Evolutionary conservation across 768 basidiomycete genomes (phyloP).

Genomic region (Omphalotus guepiniiformis): DNA sequence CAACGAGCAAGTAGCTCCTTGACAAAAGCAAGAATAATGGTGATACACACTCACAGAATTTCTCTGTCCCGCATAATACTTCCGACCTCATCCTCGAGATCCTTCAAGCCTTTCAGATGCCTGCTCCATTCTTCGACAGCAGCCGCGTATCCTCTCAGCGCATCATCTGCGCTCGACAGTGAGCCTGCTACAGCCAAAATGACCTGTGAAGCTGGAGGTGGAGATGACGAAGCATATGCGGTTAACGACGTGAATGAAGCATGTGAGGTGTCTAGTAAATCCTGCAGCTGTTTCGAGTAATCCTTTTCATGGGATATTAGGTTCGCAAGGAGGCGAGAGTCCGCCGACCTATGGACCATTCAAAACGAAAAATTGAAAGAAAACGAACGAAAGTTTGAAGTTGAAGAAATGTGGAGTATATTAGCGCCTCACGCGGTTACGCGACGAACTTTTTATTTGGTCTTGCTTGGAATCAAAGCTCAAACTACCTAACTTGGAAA

Average conservation of each 20-base stretch:
- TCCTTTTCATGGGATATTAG: constrained; percentile 70
- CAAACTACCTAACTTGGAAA: no score
- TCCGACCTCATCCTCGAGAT: constrained; percentile 68
- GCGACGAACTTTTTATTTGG: no score
- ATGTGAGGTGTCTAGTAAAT: constrained; percentile 55
- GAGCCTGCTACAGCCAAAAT: constrained; percentile 55
- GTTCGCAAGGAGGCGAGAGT: constrained; percentile 67
- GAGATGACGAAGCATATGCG: constrained; percentile 68
- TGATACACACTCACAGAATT: constrained; percentile 60
- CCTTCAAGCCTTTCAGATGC: constrained; percentile 54
- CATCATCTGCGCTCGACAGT: constrained; percentile 64
- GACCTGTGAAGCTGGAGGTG: constrained; percentile 48
- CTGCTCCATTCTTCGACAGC: constrained; percentile 66
- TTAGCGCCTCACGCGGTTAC: no score
- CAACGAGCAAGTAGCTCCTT: no score
- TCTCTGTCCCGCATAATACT: constrained; percentile 72
- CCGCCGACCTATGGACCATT: constrained; percentile 75
- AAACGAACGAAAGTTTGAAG: no score
- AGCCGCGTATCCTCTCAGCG: constrained; percentile 53
- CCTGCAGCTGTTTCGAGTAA: constrained; percentile 55
- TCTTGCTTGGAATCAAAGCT: no score
- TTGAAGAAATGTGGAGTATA: no score
- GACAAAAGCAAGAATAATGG: neutral
- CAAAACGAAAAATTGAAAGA: no score
- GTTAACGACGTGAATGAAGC: constrained; percentile 61